Evolutionary conservation across 192 early-diverging fungal species (phyloP).

Genomic region (Podila verticillata): DNA sequence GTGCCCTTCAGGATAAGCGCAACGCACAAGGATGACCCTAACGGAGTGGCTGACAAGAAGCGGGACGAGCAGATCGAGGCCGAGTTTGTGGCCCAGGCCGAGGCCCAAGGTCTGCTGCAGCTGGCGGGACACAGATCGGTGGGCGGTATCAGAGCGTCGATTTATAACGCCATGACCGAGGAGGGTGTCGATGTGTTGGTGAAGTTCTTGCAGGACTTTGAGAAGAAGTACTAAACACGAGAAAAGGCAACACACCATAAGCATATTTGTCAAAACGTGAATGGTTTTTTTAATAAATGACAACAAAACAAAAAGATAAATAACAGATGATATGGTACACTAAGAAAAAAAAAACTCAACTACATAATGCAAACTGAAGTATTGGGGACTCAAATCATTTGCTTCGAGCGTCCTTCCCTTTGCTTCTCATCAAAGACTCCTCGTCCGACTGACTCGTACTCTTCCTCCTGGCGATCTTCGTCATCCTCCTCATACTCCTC

Average conservation of each 20-base stretch:
- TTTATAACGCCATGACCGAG: conserved; percentile 94
- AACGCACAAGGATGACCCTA: conserved; percentile 19
- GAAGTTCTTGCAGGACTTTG: conserved; percentile 87
- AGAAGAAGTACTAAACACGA: conserved; percentile 49
- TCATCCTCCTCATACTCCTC: conserved; percentile 11
- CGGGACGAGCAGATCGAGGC: conserved; percentile 75
- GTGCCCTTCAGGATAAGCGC: conserved; percentile 81
- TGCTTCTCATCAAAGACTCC: neutral
- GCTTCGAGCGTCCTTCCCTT: too few species aligned
- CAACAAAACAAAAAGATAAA: conserved; percentile 2
- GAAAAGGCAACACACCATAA: neutral
- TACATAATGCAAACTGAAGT: too few species aligned
- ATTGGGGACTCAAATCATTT: too few species aligned
- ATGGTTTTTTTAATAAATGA: conserved; percentile 1
- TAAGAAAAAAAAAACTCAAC: neutral
- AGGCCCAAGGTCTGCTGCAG: conserved; percentile 82
- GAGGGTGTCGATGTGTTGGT: conserved; percentile 86
- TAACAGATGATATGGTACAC: neutral
- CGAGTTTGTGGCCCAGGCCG: conserved; percentile 83
- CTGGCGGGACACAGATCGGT: conserved; percentile 95
- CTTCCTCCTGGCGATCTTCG: neutral
- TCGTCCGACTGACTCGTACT: neutral
- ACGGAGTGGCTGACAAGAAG: conserved; percentile 12
- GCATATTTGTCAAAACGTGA: neutral
- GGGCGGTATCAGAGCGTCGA: conserved; percentile 91